Conservation (phyloP, 164 flowering plant genomes). For the Platanus orientalis region DNA sequence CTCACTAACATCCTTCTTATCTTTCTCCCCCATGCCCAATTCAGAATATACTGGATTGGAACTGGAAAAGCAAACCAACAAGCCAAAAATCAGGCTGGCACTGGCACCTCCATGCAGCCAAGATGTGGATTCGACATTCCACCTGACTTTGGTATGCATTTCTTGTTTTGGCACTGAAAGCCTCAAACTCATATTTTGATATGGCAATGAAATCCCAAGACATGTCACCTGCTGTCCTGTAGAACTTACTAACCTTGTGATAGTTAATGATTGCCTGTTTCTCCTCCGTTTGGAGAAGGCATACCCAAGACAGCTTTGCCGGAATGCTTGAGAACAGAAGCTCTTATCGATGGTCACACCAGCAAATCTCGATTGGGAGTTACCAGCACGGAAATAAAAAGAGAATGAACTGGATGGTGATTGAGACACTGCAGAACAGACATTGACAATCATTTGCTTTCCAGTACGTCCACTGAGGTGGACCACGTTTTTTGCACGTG, state of each 20-base stretch:
- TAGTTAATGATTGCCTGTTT: constrained; percentile 18
- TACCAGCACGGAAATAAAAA: constrained; percentile 19
- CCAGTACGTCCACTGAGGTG: constrained; percentile 24
- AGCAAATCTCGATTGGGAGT: constrained; percentile 21
- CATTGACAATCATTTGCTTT: constrained; percentile 35
- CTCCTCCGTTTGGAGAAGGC: constrained; percentile 25
- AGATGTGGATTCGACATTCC: constrained; percentile 31
- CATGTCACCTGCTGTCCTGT: constrained; percentile 20
- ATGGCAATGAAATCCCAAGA: constrained; percentile 32
- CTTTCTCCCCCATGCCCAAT: constrained; percentile 29
- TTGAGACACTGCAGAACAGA: constrained; percentile 26
- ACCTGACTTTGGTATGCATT: constrained; percentile 33
- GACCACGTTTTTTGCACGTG: constrained; percentile 31
- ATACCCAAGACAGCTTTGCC: constrained; percentile 22
- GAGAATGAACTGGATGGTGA: constrained; percentile 31
- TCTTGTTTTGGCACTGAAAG: constrained; percentile 35
- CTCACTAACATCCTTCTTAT: constrained; percentile 23
- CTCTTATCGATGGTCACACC: constrained; percentile 21
- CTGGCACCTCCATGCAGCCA: constrained; percentile 39
- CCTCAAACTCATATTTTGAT: constrained; percentile 34
- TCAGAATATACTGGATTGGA: constrained; percentile 56
- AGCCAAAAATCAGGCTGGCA: constrained; percentile 46
- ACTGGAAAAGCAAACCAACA: constrained; percentile 49
- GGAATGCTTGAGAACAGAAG: constrained; percentile 23
- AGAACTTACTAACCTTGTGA: constrained; percentile 22